Evolutionary conservation across 2,329 filamentous ascomycete genomes (phyloP).

Genomic region (Pyrenophora graminea): DNA sequence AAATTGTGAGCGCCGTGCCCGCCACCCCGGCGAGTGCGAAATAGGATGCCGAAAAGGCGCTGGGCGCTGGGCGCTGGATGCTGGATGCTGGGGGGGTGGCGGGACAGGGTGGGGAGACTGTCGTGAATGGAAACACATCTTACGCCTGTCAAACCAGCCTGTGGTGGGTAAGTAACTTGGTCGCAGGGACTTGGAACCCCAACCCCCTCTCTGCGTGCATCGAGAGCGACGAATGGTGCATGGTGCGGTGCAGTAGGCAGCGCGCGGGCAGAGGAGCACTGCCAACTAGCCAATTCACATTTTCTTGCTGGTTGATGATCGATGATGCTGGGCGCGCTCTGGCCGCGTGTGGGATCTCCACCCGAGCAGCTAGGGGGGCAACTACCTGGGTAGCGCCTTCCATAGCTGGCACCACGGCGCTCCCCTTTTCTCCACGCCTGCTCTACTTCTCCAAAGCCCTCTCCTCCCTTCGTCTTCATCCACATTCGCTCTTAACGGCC

Average conservation of each 20-base stretch:
- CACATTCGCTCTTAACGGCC: constrained; percentile 29
- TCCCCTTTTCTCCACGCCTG: constrained; percentile 24
- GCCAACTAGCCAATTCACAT: background rate
- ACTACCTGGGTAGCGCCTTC: constrained; percentile 8
- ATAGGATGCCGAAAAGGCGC: background rate
- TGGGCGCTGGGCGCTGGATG: background rate
- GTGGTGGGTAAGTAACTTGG: too few species aligned
- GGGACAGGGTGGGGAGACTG: background rate
- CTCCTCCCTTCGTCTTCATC: constrained; percentile 25
- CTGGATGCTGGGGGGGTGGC: too few species aligned
- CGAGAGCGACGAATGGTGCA: too few species aligned
- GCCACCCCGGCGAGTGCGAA: background rate
- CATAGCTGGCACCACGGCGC: constrained; percentile 22
- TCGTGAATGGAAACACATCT: too few species aligned
- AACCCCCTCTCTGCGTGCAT: too few species aligned
- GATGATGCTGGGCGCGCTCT: constrained; percentile 16
- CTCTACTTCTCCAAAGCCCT: constrained; percentile 10
- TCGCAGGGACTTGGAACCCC: background rate
- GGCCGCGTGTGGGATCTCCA: constrained; percentile 22
- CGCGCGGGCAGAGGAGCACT: background rate
- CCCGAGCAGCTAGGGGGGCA: constrained; percentile 15
- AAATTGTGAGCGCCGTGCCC: constrained; percentile 1
- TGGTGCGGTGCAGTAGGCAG: background rate
- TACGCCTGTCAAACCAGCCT: too few species aligned
- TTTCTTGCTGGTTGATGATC: constrained; percentile 1